phyloP scores from a whole-genome alignment of 2,329 filamentous ascomycete genomes.

The Fusarium zealandicum region DNA sequence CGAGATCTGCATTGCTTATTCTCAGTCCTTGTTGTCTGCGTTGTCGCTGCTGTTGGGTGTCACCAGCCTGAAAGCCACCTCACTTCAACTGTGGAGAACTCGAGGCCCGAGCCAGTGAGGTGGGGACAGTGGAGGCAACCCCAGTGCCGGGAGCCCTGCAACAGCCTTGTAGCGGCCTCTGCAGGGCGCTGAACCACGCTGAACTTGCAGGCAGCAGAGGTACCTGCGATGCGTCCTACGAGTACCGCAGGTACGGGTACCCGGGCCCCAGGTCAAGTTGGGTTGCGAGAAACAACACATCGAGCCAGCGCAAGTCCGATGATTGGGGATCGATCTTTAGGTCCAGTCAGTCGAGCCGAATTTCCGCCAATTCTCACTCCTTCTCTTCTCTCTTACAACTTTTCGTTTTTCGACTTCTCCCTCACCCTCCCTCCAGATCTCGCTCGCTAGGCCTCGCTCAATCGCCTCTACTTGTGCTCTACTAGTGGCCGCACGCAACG shows the following conservation, averaged over 20 bases:
- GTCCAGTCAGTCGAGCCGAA: slow-evolving; percentile 14
- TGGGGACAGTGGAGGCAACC: slow-evolving; percentile 1
- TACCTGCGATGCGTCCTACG: background rate
- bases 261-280: background rate
- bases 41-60: slow-evolving; percentile 4
- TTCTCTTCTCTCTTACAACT: slow-evolving; percentile 14
- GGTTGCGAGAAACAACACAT: slow-evolving; percentile 33
- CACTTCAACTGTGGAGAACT: slow-evolving; percentile 16
- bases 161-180: slow-evolving; percentile 18
- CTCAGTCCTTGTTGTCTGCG: slow-evolving; percentile 2
- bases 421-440: slow-evolving; percentile 1
- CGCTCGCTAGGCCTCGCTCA: slow-evolving; percentile 19
- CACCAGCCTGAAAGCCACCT: slow-evolving; percentile 7
- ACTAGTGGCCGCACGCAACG: slow-evolving; percentile 34
- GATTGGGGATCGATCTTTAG: slow-evolving; percentile 34
- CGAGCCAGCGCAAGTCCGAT: slow-evolving; percentile 26
- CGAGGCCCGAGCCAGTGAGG: slow-evolving; percentile 19
- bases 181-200: slow-evolving; percentile 30
- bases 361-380: slow-evolving; percentile 25
- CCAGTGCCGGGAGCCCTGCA: slow-evolving; percentile 16
- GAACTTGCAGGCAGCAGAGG: slow-evolving; percentile 23
- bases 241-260: slow-evolving; percentile 16
- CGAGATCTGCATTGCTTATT: slow-evolving; percentile 7
- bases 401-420: slow-evolving; percentile 3
- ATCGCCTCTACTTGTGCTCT: slow-evolving; percentile 24